Evolutionary conservation across 2,329 filamentous ascomycete genomes (phyloP).

Genomic region (Fusarium veterinarium): DNA sequence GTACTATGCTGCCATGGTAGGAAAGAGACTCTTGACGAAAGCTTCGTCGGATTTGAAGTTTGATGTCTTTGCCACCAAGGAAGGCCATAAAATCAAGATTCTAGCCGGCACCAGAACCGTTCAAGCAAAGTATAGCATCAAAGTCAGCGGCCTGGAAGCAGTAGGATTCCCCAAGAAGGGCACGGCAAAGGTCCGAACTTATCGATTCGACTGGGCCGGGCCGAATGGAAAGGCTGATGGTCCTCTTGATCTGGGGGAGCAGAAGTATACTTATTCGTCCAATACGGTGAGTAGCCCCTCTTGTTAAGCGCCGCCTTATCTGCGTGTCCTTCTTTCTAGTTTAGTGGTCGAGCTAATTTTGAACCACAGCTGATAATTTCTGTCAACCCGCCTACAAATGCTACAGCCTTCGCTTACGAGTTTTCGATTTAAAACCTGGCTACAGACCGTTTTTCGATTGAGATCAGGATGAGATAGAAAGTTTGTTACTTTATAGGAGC

Average conservation of each 20-base stretch:
- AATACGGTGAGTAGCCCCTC: not conserved
- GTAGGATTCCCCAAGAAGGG: not conserved
- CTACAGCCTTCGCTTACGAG: not conserved
- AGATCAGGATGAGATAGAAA: rapidly evolving
- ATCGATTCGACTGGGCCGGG: not conserved
- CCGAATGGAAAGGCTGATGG: not conserved
- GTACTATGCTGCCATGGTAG: not conserved
- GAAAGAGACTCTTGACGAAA: not conserved
- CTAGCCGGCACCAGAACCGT: not conserved
- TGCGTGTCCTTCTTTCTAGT: rapidly evolving
- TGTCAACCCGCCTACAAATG: not conserved
- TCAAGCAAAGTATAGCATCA: rapidly evolving
- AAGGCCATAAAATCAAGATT: not conserved
- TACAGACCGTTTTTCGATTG: not conserved
- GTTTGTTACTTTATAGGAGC: rapidly evolving
- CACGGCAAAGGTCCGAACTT: not conserved
- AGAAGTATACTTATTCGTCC: not conserved
- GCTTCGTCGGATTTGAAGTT: not conserved
- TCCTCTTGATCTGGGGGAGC: not conserved
- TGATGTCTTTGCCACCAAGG: not conserved
- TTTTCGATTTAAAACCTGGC: not conserved
- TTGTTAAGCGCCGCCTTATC: rapidly evolving
- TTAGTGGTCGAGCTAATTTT: not conserved
- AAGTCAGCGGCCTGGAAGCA: rapidly evolving
- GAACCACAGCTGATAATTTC: not conserved